A percentile compares a stretch with the other conserved stretches of the same genome.
phyloP scores from a whole-genome alignment of 1,139 yeast species.

The Hansenula anomala region DNA sequence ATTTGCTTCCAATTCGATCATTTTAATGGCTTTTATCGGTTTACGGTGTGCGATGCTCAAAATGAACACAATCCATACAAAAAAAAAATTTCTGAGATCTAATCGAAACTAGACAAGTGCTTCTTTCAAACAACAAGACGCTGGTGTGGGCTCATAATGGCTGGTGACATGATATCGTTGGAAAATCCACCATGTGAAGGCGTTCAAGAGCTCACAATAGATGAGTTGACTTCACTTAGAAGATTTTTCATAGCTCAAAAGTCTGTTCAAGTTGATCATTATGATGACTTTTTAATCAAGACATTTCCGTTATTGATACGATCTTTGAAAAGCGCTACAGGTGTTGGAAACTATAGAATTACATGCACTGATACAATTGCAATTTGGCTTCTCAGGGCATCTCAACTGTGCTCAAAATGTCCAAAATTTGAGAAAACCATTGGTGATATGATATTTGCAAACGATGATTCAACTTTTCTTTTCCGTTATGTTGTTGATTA shows the following conservation, averaged over 20 bases:
- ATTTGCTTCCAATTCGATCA: no score
- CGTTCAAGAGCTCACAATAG: not conserved
- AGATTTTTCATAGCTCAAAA: slow-evolving; percentile 11
- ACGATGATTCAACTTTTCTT: slow-evolving; percentile 27
- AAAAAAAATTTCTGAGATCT: not conserved
- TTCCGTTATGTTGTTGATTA: slow-evolving; percentile 59
- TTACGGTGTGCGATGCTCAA: no score
- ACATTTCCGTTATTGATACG: slow-evolving; percentile 13
- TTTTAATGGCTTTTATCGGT: no score
- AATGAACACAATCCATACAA: no score
- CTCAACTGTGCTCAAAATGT: slow-evolving; percentile 27
- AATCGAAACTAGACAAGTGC: not conserved
- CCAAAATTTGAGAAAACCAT: slow-evolving; percentile 12
- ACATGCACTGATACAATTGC: slow-evolving; percentile 55
- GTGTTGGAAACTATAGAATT: slow-evolving; percentile 25
- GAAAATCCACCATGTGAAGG: not conserved
- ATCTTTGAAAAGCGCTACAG: slow-evolving; percentile 13
- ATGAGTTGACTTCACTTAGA: slow-evolving; percentile 8
- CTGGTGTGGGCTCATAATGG: not conserved
- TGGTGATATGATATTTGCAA: slow-evolving; percentile 8
- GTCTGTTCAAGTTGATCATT: not conserved
- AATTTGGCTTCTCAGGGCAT: slow-evolving; percentile 58
- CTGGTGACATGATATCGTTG: not conserved
- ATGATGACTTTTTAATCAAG: slow-evolving; percentile 3
- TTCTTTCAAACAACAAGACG: not conserved